Conservation (phyloP, 352 stramenopile species). For the Achlya hypogyna region DNA sequence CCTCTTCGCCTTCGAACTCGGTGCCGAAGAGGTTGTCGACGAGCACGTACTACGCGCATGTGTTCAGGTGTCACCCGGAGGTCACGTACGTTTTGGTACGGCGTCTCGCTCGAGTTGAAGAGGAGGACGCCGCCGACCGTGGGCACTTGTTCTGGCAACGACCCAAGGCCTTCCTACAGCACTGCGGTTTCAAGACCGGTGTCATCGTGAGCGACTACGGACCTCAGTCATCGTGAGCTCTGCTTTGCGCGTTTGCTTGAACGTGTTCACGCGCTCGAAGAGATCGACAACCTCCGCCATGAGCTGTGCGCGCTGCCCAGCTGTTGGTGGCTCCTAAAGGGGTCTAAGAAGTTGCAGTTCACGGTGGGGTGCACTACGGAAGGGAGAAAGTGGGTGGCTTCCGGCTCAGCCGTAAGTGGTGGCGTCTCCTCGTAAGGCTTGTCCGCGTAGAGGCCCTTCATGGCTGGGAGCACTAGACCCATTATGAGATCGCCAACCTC, state of each 20-base stretch:
- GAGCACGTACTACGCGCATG: conserved; percentile 57
- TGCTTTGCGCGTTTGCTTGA: conserved; percentile 51
- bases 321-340: conserved; percentile 47
- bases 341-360: not conserved
- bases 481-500: not conserved
- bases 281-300: conserved; percentile 78
- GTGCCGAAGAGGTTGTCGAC: conserved; percentile 81
- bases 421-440: conserved; percentile 74
- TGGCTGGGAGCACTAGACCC: conserved; percentile 32
- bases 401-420: conserved; percentile 55
- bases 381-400: conserved; percentile 76
- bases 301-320: conserved; percentile 58
- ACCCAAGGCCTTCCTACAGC: conserved; percentile 55
- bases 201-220: not conserved
- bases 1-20: conserved; percentile 81
- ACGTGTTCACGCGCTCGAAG: conserved; percentile 78
- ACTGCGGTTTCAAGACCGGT: not conserved
- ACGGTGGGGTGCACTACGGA: conserved; percentile 25
- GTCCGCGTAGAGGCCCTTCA: conserved; percentile 76
- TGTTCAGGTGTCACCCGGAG: not conserved
- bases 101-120: conserved; percentile 83
- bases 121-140: conserved; percentile 74
- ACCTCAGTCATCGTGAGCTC: conserved; percentile 78
- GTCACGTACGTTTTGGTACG: conserved; percentile 66
- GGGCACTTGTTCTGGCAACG: conserved; percentile 70